Evolutionary conservation across 1,284 basidiomycete genomes (phyloP).

Genomic region (Stygiomarasmius scandens): DNA sequence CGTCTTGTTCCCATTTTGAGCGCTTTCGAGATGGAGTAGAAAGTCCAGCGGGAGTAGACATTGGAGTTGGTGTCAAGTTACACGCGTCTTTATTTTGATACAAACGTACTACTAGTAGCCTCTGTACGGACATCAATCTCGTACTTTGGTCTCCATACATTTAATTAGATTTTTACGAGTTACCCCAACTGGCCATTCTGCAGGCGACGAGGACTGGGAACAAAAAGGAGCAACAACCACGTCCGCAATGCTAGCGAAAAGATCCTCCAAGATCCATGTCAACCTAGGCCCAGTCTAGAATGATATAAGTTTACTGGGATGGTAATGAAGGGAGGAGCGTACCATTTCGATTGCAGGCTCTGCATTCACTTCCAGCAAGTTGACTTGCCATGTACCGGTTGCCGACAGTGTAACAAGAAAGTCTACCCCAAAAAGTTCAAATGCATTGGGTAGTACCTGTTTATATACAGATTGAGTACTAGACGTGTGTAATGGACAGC

Average conservation of each 20-base stretch:
- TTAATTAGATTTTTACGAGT: slow-evolving; percentile 48
- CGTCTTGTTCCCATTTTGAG: slow-evolving; percentile 70
- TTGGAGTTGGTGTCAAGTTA: slow-evolving; percentile 16
- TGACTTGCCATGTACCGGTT: slow-evolving; percentile 55
- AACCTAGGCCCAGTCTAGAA: slow-evolving; percentile 75
- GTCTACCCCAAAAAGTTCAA: slow-evolving; percentile 94
- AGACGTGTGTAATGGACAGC: neutral
- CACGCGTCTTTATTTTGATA: slow-evolving; percentile 16
- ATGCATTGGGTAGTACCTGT: slow-evolving; percentile 88
- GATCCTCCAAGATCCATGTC: slow-evolving; percentile 76
- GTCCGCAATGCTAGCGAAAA: slow-evolving; percentile 75
- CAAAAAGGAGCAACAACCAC: slow-evolving; percentile 76
- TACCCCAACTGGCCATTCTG: slow-evolving; percentile 40
- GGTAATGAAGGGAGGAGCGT: neutral
- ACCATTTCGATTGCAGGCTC: slow-evolving; percentile 92
- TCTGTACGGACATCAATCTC: too few relatives aligned
- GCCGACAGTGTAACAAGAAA: slow-evolving; percentile 66
- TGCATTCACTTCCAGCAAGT: slow-evolving; percentile 90
- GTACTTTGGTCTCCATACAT: slow-evolving; percentile 53
- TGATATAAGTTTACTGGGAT: neutral
- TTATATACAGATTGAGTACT: neutral
- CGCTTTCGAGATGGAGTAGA: slow-evolving; percentile 62
- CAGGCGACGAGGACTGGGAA: slow-evolving; percentile 4
- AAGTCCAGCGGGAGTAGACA: slow-evolving; percentile 33
- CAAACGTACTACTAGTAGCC: neutral